phyloP scores from a whole-genome alignment of 2,329 filamentous ascomycete species.

The Dothidotthia symphoricarpi region DNA sequence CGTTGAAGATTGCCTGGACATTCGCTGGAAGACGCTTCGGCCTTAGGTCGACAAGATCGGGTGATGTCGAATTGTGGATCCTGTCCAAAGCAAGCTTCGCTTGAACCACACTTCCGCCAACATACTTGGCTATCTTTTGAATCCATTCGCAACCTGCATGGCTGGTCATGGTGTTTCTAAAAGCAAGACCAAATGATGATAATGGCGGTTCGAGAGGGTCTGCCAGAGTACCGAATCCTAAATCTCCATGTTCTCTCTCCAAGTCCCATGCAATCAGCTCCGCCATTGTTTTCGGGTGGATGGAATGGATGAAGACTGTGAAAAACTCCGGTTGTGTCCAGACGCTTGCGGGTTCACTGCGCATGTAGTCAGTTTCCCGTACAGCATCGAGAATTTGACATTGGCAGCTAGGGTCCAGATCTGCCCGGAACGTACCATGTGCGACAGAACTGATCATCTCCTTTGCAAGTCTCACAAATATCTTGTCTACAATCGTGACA shows the following conservation, averaged over 20 bases:
- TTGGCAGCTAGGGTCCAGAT: too few relatives aligned
- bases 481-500: neutral
- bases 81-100: slow-evolving; percentile 11
- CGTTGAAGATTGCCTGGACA: slow-evolving; percentile 4
- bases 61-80: slow-evolving; percentile 5
- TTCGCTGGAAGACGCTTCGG: slow-evolving; percentile 4
- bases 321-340: neutral
- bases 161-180: slow-evolving; percentile 2
- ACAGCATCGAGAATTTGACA: too few relatives aligned
- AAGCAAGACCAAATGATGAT: slow-evolving; percentile 1
- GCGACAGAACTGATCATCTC: neutral
- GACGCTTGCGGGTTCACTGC: neutral
- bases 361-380: too few relatives aligned
- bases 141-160: slow-evolving; percentile 6
- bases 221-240: neutral
- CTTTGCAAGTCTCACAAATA: neutral
- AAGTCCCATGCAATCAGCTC: neutral
- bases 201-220: neutral
- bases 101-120: slow-evolving; percentile 6
- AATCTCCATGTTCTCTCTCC: neutral
- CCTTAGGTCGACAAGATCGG: slow-evolving; percentile 2
- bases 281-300: neutral
- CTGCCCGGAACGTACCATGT: neutral
- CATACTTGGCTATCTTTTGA: slow-evolving; percentile 1
- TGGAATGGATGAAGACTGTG: neutral